phyloP scores from a whole-genome alignment of 495 filamentous ascomycete genomes.

The Daldinia bambusicola region DNA sequence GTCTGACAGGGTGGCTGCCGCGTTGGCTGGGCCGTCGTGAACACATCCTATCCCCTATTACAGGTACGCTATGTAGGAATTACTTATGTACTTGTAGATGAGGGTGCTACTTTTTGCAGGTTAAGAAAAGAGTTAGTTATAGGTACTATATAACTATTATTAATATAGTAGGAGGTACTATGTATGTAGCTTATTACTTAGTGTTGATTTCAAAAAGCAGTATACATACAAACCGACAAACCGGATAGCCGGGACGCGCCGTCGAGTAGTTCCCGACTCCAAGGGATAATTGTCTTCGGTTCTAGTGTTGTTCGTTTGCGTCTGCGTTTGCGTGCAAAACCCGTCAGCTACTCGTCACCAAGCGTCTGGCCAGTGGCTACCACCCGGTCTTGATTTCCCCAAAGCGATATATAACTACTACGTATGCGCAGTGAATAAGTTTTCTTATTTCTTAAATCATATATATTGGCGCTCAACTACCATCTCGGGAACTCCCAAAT shows the following conservation, averaged over 20 bases:
- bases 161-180: background rate
- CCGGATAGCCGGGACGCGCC: slow-evolving; percentile 35
- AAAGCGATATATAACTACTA: slow-evolving; percentile 26
- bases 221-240: slow-evolving; percentile 3
- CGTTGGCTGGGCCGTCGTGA: slow-evolving; percentile 7
- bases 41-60: slow-evolving; percentile 19
- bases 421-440: slow-evolving; percentile 31
- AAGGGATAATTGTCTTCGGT: slow-evolving; percentile 15
- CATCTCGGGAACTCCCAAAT: slow-evolving; percentile 28
- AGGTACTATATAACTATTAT: slow-evolving; percentile 34
- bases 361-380: slow-evolving; percentile 11
- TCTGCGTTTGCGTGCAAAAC: slow-evolving; percentile 21
- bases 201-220: background rate
- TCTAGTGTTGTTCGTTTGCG: slow-evolving; percentile 14
- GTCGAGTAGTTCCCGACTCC: slow-evolving; percentile 19
- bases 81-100: no score
- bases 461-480: slow-evolving; percentile 22
- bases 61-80: no score
- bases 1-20: slow-evolving; percentile 29
- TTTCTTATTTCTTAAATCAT: background rate
- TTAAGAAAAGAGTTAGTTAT: background rate
- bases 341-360: slow-evolving; percentile 26
- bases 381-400: slow-evolving; percentile 21
- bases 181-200: background rate
- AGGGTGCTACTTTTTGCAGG: slow-evolving; percentile 1